Evolutionary conservation across 192 early-diverging fungal species (phyloP).

Genomic region (Coemansia erecta): DNA sequence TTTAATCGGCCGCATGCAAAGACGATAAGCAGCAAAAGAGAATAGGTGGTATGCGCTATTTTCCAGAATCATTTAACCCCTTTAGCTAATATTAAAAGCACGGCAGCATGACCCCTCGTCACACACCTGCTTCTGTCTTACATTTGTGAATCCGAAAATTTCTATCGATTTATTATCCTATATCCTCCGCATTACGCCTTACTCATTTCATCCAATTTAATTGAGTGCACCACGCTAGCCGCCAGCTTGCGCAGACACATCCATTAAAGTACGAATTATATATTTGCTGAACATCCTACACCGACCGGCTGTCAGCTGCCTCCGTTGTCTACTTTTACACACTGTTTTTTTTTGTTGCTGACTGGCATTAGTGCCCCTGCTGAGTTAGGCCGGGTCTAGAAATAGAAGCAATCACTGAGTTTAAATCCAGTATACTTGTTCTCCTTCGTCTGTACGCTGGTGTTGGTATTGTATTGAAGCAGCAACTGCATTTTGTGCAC

Average conservation of each 20-base stretch:
- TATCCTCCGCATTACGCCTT: slow-evolving; percentile 2
- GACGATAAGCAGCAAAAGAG: slow-evolving; percentile 1
- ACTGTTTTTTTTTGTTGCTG: neutral
- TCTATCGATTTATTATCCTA: neutral
- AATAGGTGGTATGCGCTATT: neutral
- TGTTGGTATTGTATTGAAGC: too few relatives aligned
- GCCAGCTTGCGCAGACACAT: neutral
- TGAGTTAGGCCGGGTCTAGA: too few relatives aligned
- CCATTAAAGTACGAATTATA: neutral
- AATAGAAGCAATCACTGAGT: too few relatives aligned
- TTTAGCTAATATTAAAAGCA: neutral
- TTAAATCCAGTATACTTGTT: neutral
- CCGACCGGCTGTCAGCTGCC: neutral
- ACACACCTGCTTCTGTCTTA: neutral
- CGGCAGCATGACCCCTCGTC: slow-evolving; percentile 6
- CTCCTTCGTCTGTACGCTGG: neutral
- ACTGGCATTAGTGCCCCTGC: neutral
- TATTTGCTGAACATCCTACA: neutral
- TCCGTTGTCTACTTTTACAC: neutral
- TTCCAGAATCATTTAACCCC: slow-evolving; percentile 1
- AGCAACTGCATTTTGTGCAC: neutral
- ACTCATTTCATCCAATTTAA: neutral
- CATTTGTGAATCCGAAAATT: neutral
- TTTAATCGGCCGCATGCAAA: slow-evolving; percentile 3
- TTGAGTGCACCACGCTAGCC: neutral